Conservation (phyloP, 2,329 filamentous ascomycete genomes). For the Aureobasidium sp. region DNA sequence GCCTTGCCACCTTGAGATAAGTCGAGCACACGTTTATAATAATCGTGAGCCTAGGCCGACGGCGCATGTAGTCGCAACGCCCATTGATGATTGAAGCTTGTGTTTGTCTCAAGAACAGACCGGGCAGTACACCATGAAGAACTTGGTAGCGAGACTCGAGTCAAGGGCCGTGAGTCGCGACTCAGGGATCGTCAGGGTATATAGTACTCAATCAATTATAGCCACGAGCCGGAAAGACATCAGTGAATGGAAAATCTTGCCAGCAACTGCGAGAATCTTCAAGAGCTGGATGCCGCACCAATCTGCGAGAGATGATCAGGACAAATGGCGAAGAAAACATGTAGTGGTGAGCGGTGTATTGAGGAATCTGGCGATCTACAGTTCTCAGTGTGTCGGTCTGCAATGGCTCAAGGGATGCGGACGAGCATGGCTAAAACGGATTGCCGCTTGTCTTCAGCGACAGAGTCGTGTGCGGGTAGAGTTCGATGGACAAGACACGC, state of each 20-base stretch:
- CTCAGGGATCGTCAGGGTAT: neutral
- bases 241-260: neutral
- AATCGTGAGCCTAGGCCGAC: neutral
- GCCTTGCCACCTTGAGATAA: neutral
- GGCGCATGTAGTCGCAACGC: neutral
- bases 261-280: neutral
- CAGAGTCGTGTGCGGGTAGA: neutral
- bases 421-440: neutral
- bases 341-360: neutral
- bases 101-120: neutral
- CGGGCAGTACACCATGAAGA: neutral
- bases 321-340: neutral
- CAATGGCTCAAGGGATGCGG: neutral
- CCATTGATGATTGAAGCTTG: neutral
- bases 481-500: neutral
- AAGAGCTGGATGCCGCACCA: neutral
- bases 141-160: conserved; percentile 5
- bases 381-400: neutral
- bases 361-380: neutral
- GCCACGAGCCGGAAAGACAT: neutral
- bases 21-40: neutral
- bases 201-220: neutral
- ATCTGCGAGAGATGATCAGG: too few relatives aligned
- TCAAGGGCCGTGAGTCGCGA: conserved; percentile 3
- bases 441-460: neutral